Base-by-base conservation (phyloP, 73 alveolate genomes). In the Breviolum minutum region DNA sequence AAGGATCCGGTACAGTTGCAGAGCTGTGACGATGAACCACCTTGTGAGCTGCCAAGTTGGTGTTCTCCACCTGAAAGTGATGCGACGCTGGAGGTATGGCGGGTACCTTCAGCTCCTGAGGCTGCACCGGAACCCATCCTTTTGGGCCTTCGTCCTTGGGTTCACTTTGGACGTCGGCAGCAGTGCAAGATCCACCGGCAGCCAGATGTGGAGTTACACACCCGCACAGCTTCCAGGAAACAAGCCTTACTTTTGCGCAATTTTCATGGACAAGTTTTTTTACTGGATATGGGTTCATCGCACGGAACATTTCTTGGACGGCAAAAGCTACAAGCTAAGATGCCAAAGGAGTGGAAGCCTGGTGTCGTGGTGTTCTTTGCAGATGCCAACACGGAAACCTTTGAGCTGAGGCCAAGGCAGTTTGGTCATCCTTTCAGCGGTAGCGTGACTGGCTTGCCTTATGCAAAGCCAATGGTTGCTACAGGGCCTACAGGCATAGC, bases 181-280 rank as follows among this genome's bases (percentile, higher is more conserved):
- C 60, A 63, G 61, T 60, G 63, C 26, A 48, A 84, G 63, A 40
- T 26, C 9, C 84, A 73, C 6, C 82, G 95, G 19, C 95, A 87
- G 69, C 95, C 95, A 29, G 95, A 87, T 66, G 84, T 87, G 54
- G 95, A 87, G 68, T 63, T 87, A 54, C 69, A 26, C 54, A 87
- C 95, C 20, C 84, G 95, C 68, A 87, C 95, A 13, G 95, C 95
- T 66, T 87, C 95, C 83, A 87, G 95, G 77, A 87, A 87, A 40
- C 95, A 87, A 26, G 95, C 95, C 69, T 68, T 87, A 12, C 95
- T 87, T 29, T 30, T 87, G 95, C 95, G 95, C 62, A 87, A 87
- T 68, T 87, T 73, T 40, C 95, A 87, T 22, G 95, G 95, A 54
- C 95, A 87, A 60, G 95, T 87, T 30, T 87, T 87, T 60, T 26